Evolutionary conservation across 352 stramenopile genomes (phyloP).

Genomic region (Globisporangium cylindrosporum): DNA sequence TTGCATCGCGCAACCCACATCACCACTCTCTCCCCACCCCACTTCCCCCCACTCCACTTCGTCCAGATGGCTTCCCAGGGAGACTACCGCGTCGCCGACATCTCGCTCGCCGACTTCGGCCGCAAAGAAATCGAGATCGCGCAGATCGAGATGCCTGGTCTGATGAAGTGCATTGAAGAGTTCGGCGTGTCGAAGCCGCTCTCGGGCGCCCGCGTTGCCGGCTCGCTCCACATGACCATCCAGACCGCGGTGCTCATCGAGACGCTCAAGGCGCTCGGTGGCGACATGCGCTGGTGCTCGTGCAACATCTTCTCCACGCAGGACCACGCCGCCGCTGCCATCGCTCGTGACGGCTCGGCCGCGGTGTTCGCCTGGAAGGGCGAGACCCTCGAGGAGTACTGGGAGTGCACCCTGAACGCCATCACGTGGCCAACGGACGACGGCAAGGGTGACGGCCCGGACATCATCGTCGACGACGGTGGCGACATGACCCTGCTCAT

Average conservation of each 20-base stretch:
- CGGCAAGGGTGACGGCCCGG: constrained; percentile 94
- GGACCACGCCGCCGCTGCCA: constrained; percentile 97
- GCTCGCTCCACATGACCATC: constrained; percentile 99
- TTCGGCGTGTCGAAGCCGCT: constrained; percentile 89
- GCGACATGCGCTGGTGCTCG: constrained; percentile 97
- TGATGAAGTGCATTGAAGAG: constrained; percentile 96
- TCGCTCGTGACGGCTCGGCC: constrained; percentile 93
- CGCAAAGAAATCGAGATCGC: constrained; percentile 98
- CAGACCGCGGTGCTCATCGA: constrained; percentile 99
- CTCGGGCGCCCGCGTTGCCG: constrained; percentile 90
- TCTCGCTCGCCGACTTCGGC: constrained; percentile 98
- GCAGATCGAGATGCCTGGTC: constrained; percentile 98
- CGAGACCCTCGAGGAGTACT: constrained; percentile 98
- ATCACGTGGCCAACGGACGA: constrained; percentile 96
- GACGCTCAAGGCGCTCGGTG: constrained; percentile 95
- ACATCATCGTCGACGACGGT: constrained; percentile 99
- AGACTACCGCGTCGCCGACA: constrained; percentile 93
- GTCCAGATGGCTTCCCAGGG: constrained; percentile 55
- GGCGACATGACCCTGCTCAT: constrained; percentile 99
- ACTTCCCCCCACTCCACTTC: neutral
- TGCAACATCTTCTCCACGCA: constrained; percentile 99
- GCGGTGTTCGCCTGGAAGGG: constrained; percentile 99
- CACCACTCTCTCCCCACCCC: neutral
- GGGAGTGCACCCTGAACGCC: constrained; percentile 98
- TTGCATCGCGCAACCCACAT: constrained; percentile 15